A percentile compares a stretch with the other conserved stretches of the same genome.
Evolutionary conservation across 192 early-diverging fungal genomes (phyloP).

Genomic region (Coemansia sp.): DNA sequence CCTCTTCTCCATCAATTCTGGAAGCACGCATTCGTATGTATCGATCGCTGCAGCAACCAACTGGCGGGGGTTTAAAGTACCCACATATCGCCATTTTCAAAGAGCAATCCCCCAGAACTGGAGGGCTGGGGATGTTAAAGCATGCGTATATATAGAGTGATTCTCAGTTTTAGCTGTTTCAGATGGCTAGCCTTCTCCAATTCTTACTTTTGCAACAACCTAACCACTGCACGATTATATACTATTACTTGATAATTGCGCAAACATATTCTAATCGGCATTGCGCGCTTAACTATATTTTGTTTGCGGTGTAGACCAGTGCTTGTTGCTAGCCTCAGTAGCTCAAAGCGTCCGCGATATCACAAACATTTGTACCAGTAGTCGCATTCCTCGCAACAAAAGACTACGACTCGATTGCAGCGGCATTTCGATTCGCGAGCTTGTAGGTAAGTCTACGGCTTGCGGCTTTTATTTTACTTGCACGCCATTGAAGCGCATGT

Average conservation of each 20-base stretch:
- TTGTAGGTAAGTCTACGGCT: neutral
- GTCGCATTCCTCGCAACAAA: neutral
- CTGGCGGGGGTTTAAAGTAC: neutral
- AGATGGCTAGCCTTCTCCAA: neutral
- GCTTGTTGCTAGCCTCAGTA: neutral
- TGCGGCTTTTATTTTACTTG: no score
- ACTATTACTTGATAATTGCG: neutral
- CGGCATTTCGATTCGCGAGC: neutral
- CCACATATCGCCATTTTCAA: neutral
- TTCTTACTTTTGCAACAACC: neutral
- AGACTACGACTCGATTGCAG: neutral
- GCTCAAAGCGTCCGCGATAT: neutral
- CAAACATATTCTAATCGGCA: neutral
- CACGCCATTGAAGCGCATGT: neutral
- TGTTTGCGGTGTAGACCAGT: neutral
- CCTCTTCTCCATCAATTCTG: conserved; percentile 2
- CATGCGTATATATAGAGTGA: neutral
- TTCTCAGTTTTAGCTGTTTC: neutral
- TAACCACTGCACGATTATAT: neutral
- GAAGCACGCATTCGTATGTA: neutral
- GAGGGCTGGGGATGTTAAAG: neutral
- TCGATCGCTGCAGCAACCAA: conserved; percentile 6
- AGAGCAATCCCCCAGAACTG: neutral
- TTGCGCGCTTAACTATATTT: neutral
- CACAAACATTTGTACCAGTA: neutral